These are phyloP conservation scores for Orychophragmus violaceus DNA, from an alignment of 345 rosid species.

Conservation along the genomic window DNA sequence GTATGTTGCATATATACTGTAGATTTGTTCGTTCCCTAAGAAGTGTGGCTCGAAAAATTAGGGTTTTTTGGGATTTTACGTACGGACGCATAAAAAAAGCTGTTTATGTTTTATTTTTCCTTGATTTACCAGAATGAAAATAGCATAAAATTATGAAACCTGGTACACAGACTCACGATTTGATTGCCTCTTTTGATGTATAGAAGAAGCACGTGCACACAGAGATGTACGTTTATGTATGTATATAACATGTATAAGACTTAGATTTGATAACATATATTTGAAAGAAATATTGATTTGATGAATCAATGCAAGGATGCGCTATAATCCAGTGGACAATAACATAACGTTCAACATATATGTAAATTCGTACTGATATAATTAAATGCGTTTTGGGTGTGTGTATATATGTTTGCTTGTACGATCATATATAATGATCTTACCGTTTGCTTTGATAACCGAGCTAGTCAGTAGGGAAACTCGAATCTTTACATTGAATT, in stretches of 20 bases:
- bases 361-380: constrained; percentile 20
- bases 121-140: constrained; percentile 1
- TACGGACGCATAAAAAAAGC: constrained; percentile 28
- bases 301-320: constrained; percentile 23
- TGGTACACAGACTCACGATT: constrained; percentile 22
- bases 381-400: constrained; percentile 6
- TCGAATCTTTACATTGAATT: constrained; percentile 4
- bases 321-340: constrained; percentile 26
- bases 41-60: constrained; percentile 30
- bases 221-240: constrained; percentile 13
- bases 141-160: constrained; percentile 33
- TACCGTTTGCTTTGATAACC: constrained; percentile 24
- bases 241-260: neutral
- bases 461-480: constrained; percentile 20
- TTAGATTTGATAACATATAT: neutral
- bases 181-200: constrained; percentile 25
- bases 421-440: constrained; percentile 21
- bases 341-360: constrained; percentile 18
- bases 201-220: constrained; percentile 23
- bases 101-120: neutral
- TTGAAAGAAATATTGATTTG: constrained; percentile 28
- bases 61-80: constrained; percentile 26
- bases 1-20: constrained; percentile 4
- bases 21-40: constrained; percentile 28
- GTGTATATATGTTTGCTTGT: constrained; percentile 16